Evolutionary conservation across 2,329 filamentous ascomycete species (phyloP), one percentile per base, ranked within the genome.

Genomic region (Calonectria crousiana): DNA sequence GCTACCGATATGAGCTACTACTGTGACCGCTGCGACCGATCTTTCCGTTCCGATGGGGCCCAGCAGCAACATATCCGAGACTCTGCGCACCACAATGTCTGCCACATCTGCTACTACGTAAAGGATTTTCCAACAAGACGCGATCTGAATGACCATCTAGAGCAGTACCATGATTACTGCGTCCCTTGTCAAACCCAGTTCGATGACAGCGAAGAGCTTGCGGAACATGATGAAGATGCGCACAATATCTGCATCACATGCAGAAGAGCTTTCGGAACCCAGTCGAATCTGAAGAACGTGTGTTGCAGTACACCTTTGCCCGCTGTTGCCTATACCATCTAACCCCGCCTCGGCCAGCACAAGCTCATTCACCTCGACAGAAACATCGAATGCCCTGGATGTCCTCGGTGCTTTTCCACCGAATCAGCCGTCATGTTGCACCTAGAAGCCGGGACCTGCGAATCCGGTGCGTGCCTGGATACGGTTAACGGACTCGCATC

Each of bases 351-450:
- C 3, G 16, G 9, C 4, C 34, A 82, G 80, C 80, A 81, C 44
- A 51, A 41, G 16, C 71, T 74, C 18, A 70, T 38, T 11, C 81
- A 81, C 6, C 32, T 49, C 1, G 23, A 20, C 2, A 79, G 52
- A 14, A 47, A 18, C 1, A 14, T 77, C 0, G 44, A 78, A 23
- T 82, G 80, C 4, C 49, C 72, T 1, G 76, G 76, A 3, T 82
- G 80, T 18, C 1, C 56, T 2, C 32, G 76, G 4, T 49, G 14
- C 36, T 81, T 81, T 14, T 60, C 56, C 2, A 71, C 71, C 0
- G 18, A 75, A 2, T 81, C 80, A 1, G 80, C 80, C 5, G 78
- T 80, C 76, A 62, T 82, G 32, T 69, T 82, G 10, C 81, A 82
- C 51, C 67, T 82, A 0, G 81, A 82, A 38, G 69, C 68, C n/a